Evolutionary conservation across 352 stramenopile species (phyloP), one percentile per base, ranked within the genome.

Genomic region (Phytophthora hybrid): DNA sequence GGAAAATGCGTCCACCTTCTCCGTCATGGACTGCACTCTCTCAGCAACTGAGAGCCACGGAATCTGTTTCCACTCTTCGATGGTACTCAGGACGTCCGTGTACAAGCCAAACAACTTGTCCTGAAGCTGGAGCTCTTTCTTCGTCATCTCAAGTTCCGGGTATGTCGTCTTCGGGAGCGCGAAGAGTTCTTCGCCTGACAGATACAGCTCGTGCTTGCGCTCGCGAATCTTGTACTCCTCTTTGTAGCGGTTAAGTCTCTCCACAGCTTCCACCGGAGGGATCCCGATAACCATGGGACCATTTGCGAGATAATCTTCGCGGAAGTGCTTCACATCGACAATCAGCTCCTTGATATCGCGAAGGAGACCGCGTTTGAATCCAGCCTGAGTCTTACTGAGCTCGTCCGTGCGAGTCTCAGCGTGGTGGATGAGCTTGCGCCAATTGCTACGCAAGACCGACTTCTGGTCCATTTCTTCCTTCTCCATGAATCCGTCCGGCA

Each of bases 391-490:
- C 65, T 97, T 98, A 46, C 91, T 98, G 1, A 99, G 87, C 65
- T 99, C 97, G 56, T 99, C 97, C 1, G 96, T 98, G 11, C 97
- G 92, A 7, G 84, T 85, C 69, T 99, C 92, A 3, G 97, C 94
- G 64, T 99, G 94, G 52, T 98, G 89, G 34, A 99, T 97, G 18
- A 99, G 81, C 67, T 98, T 99, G 53, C 98, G 97, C 98, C 98
- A 99, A 65, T 98, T 99, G 62, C 92, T 97, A 29, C 94, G 92
- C 7, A 99, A 79, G 16, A 99, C 97, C 18, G 95, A 99, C 81
- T 99, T 99, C 73, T 99, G 98, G 65, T 99, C 98, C 82, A 99
- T 99, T 74, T 99, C 98, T 71, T 99, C 96, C 71, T 99, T 99
- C 67, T 99, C 97, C 97, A 99, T 99, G 77, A 99, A 99, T 4